phyloP scores from a whole-genome alignment of 148 eudicot species.

The Amaranthus palmeri region DNA sequence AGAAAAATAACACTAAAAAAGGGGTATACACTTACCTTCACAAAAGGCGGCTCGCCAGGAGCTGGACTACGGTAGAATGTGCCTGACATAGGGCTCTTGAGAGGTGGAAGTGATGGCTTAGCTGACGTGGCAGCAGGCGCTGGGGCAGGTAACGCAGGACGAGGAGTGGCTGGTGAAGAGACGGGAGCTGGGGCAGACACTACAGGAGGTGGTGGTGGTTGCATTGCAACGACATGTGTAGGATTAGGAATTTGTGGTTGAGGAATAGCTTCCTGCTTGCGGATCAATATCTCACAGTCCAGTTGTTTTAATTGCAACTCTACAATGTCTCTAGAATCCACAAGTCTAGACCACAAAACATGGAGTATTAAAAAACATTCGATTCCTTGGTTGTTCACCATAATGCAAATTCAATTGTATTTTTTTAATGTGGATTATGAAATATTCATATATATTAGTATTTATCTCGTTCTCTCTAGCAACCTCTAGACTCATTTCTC shows the following conservation, averaged over 20 bases:
- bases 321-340: conserved; percentile 77
- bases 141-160: conserved; percentile 35
- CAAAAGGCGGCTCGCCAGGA: conserved; percentile 79
- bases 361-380: not conserved
- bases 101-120: conserved; percentile 60
- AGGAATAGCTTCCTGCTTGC: conserved; percentile 67
- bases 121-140: conserved; percentile 40
- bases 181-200: conserved; percentile 28
- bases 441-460: no score
- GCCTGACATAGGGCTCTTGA: conserved; percentile 81
- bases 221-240: conserved; percentile 34
- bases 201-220: conserved; percentile 40
- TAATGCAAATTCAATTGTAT: no score
- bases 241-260: conserved; percentile 46
- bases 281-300: conserved; percentile 66
- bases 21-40: conserved; percentile 46
- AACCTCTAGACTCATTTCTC: not conserved
- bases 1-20: not conserved
- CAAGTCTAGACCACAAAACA: conserved; percentile 45
- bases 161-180: conserved; percentile 29
- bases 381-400: no score
- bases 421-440: no score
- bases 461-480: no score
- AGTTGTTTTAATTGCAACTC: conserved; percentile 69
- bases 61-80: conserved; percentile 72